These are phyloP conservation scores for Castanea crenata DNA, from an alignment of 306 rosid species.

Conservation along the genomic window DNA sequence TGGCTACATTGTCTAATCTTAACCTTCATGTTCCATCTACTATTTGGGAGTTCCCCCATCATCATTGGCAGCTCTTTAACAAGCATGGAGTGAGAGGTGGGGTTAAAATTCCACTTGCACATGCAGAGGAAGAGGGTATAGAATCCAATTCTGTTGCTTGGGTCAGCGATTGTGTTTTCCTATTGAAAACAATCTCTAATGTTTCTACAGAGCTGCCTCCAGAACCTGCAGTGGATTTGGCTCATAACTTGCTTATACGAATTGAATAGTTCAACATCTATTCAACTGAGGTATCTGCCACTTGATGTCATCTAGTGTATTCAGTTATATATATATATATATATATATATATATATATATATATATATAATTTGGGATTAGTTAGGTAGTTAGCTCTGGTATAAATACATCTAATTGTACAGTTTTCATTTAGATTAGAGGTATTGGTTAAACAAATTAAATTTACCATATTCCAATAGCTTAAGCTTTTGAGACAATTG, in stretches of 20 bases:
- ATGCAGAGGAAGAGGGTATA: slow-evolving; percentile 38
- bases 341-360: background rate
- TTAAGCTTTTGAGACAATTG: too few relatives aligned
- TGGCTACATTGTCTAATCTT: too few relatives aligned
- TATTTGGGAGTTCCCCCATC: slow-evolving; percentile 79
- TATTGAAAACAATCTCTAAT: slow-evolving; percentile 87
- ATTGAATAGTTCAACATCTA: slow-evolving; percentile 79
- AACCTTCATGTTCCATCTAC: too few relatives aligned
- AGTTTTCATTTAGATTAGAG: too few relatives aligned
- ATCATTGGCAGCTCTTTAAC: slow-evolving; percentile 93
- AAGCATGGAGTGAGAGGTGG: slow-evolving; percentile 46
- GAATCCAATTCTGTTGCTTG: slow-evolving; percentile 68
- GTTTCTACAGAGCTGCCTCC: slow-evolving; percentile 78
- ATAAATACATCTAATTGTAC: too few relatives aligned
- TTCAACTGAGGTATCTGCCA: slow-evolving; percentile 72
- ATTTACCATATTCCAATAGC: too few relatives aligned
- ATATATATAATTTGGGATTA: background rate
- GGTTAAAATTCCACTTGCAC: slow-evolving; percentile 37
- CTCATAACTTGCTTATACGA: slow-evolving; percentile 21
- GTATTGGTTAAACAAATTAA: too few relatives aligned
- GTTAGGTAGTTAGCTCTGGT: too few relatives aligned
- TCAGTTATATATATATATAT: slow-evolving; percentile 19
- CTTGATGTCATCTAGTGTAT: slow-evolving; percentile 1
- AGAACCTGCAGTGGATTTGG: slow-evolving; percentile 72
- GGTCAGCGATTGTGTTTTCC: slow-evolving; percentile 89